phyloP scores from a whole-genome alignment of 2,329 filamentous ascomycete species.

The Blastomyces silverae region DNA sequence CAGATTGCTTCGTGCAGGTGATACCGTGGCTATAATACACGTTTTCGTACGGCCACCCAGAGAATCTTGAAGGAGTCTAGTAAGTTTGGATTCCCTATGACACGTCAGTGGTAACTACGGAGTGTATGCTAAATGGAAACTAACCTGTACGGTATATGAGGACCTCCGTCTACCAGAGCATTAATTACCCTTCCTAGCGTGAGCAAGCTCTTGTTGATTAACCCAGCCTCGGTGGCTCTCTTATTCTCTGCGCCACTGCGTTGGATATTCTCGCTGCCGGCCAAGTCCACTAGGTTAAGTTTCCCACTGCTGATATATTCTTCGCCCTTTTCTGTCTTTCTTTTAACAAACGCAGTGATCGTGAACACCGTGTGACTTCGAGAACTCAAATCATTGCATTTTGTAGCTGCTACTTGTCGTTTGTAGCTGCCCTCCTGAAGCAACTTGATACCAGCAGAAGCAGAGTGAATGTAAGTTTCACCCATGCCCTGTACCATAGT shows the following conservation, averaged over 20 bases:
- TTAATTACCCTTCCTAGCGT: constrained; percentile 97
- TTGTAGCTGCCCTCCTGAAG: constrained; percentile 85
- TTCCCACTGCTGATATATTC: constrained; percentile 89
- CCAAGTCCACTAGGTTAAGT: constrained; percentile 91
- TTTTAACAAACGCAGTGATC: constrained; percentile 84
- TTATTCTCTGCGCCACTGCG: constrained; percentile 97
- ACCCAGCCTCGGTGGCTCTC: constrained; percentile 83
- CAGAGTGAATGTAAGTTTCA: constrained; percentile 82
- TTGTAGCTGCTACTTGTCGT: constrained; percentile 97
- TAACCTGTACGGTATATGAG: constrained; percentile 71
- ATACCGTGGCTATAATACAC: constrained; percentile 96
- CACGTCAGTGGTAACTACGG: background rate
- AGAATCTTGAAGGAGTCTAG: constrained; percentile 89
- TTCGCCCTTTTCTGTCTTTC: constrained; percentile 71
- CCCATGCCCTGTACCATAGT: constrained; percentile 98
- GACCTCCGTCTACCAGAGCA: constrained; percentile 79
- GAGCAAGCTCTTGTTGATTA: constrained; percentile 96
- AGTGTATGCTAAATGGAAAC: constrained; percentile 10
- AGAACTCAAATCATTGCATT: constrained; percentile 97
- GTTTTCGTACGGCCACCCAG: constrained; percentile 93
- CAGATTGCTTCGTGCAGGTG: constrained; percentile 86
- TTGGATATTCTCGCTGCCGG: constrained; percentile 96
- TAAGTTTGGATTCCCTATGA: constrained; percentile 83
- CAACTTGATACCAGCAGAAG: constrained; percentile 77
- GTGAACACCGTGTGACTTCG: constrained; percentile 97